phyloP scores from a whole-genome alignment of 2,329 filamentous ascomycete species.

The Fusarium robinianum region DNA sequence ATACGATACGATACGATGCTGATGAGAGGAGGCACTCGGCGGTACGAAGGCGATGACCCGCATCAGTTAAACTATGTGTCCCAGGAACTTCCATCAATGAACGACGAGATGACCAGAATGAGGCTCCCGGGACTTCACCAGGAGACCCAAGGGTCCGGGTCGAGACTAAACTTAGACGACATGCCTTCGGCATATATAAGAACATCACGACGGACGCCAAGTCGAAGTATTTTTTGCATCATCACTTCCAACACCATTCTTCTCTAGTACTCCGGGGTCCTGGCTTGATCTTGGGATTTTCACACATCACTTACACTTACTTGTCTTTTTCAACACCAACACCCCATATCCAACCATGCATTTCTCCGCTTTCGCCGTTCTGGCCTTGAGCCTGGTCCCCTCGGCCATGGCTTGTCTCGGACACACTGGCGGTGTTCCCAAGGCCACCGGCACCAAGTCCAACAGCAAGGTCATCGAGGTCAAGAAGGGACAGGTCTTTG shows the following conservation, averaged over 20 bases:
- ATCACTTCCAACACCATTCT: background rate
- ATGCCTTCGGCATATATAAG: constrained; percentile 7
- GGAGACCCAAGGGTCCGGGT: background rate
- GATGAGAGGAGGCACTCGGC: background rate
- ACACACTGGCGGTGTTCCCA: constrained; percentile 38
- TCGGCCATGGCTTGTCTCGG: constrained; percentile 33
- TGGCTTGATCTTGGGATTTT: too few relatives aligned
- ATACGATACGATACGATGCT: background rate
- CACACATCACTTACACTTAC: background rate
- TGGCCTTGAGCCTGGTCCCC: constrained; percentile 16
- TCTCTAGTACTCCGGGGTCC: too few relatives aligned
- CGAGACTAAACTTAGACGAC: background rate
- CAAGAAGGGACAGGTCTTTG: constrained; percentile 36
- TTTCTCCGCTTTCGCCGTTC: constrained; percentile 5
- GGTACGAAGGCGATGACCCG: background rate
- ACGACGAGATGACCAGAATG: too few relatives aligned
- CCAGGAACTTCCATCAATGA: constrained; percentile 9
- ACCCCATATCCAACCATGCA: constrained; percentile 12
- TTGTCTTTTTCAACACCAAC: background rate
- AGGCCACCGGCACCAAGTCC: constrained; percentile 32
- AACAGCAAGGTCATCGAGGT: constrained; percentile 42
- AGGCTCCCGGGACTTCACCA: background rate
- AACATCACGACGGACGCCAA: background rate
- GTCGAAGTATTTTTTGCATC: background rate
- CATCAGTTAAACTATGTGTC: background rate